Evolutionary conservation across 1,284 basidiomycete species (phyloP).

Genomic region (Ganoderma multipileum): DNA sequence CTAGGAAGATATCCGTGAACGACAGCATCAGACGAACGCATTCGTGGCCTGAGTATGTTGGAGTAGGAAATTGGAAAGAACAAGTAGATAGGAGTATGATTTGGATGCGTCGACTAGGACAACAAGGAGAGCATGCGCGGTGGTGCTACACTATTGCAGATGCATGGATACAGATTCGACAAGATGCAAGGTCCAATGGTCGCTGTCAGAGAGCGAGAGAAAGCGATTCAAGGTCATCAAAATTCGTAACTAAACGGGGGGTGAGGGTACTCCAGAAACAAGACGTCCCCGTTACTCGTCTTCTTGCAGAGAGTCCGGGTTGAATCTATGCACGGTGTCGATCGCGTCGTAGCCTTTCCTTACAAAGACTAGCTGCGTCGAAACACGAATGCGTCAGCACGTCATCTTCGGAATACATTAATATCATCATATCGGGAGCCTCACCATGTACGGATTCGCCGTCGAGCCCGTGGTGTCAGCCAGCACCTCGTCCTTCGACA

Average conservation of each 20-base stretch:
- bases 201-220: not conserved
- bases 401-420: not conserved
- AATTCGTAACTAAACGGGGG: not conserved
- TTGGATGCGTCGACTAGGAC: not conserved
- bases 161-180: constrained; percentile 4
- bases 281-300: constrained; percentile 19
- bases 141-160: constrained; percentile 1
- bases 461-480: constrained; percentile 83
- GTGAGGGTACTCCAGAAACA: not conserved
- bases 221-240: not conserved
- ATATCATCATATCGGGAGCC: constrained; percentile 30
- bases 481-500: constrained; percentile 78
- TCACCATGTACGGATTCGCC: constrained; percentile 83
- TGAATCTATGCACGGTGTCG: constrained; percentile 76
- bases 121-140: not conserved
- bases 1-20: too few relatives aligned
- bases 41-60: too few relatives aligned
- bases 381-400: not conserved
- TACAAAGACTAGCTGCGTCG: constrained; percentile 76
- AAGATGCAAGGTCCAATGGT: constrained; percentile 1
- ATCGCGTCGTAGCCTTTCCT: constrained; percentile 77
- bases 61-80: too few relatives aligned
- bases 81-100: too few relatives aligned
- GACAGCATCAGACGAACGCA: too few relatives aligned
- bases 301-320: constrained; percentile 33